Conservation (phyloP, 2,329 filamentous ascomycete species). For the Aspergillus phoenicis region DNA sequence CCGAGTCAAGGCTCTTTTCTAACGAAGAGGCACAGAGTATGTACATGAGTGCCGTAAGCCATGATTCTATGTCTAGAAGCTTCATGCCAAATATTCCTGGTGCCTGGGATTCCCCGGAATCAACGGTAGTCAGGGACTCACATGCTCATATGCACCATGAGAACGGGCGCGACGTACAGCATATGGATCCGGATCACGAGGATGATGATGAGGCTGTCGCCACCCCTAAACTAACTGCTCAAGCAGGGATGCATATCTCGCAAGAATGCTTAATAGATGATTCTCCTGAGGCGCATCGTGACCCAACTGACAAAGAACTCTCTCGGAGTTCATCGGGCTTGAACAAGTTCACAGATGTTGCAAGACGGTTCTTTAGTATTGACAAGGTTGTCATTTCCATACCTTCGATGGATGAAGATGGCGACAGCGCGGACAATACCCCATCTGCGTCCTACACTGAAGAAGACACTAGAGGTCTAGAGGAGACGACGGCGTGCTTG, state of each 20-base stretch:
- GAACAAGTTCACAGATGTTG: conserved; percentile 31
- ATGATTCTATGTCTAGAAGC: conserved; percentile 32
- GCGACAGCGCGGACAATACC: conserved; percentile 11
- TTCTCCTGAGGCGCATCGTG: conserved; percentile 14
- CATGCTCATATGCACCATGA: conserved; percentile 3
- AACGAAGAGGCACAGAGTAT: conserved; percentile 55
- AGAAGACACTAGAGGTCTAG: conserved; percentile 22
- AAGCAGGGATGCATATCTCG: conserved; percentile 18
- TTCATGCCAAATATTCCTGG: conserved; percentile 45
- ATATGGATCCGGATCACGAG: neutral
- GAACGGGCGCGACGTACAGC: neutral
- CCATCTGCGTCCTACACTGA: conserved; percentile 15
- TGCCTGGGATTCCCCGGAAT: conserved; percentile 42
- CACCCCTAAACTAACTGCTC: conserved; percentile 35
- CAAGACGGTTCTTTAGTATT: conserved; percentile 39
- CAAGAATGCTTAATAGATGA: conserved; percentile 14
- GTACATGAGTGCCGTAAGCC: conserved; percentile 60
- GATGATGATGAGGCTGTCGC: conserved; percentile 23
- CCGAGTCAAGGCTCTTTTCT: conserved; percentile 51
- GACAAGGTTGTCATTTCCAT: conserved; percentile 42
- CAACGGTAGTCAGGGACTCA: conserved; percentile 15
- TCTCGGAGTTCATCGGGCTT: conserved; percentile 20
- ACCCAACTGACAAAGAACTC: conserved; percentile 20
- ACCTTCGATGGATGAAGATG: conserved; percentile 28
- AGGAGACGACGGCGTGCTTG: conserved; percentile 25